Base-by-base conservation (phyloP, 106 monocot species). In the Vanilla planifolia region DNA sequence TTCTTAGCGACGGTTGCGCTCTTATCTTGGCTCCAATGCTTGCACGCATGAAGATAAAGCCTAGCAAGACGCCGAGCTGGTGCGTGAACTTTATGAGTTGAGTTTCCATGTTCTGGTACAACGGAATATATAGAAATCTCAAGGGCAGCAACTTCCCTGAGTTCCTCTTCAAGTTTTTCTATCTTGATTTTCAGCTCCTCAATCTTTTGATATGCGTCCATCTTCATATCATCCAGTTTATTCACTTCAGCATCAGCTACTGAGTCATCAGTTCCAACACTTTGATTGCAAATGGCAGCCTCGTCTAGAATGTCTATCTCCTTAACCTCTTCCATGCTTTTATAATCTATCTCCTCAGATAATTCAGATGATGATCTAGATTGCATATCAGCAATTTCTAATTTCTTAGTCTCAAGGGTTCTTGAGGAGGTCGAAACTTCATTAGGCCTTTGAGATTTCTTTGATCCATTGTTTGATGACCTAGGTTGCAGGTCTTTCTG, bases 51-150 rank as follows among this genome's bases (percentile, higher is more conserved):
- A 58, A 91, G 70, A 23, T 84, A 98, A 11, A 91, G 43, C 71
- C 96, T 81, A 61, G 96, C 79, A 53, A 98, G 87, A 40, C 96
- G 83, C 2, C 96, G 73, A 25, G 91, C 96, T 71, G 96, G 91
- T 33, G 88, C 88, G 30, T 98, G 91, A 15, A 98, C 81, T 67
- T 98, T 98, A 77, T 98, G 87, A 14, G 91, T 78, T 30, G 96
- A 98, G 51, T 77, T 82, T 53, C 90, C 90, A 77, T 98, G 96
- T 63, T 91, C 96, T 43, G 96, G 84, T 46, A 82, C 77, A 13
- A 98, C 75, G 16, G 96, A 91, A 48, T 98, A 98, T 42, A 98
- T 84, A 71, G 96, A 87, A 71, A 98, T 79, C 82, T 98, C 96
- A 77, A 91, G 87, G 9, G 88, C 91, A 75, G 96, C 96, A 60